Conservation (phyloP, 2,329 filamentous ascomycete species). For the Fonsecaea erecta region DNA sequence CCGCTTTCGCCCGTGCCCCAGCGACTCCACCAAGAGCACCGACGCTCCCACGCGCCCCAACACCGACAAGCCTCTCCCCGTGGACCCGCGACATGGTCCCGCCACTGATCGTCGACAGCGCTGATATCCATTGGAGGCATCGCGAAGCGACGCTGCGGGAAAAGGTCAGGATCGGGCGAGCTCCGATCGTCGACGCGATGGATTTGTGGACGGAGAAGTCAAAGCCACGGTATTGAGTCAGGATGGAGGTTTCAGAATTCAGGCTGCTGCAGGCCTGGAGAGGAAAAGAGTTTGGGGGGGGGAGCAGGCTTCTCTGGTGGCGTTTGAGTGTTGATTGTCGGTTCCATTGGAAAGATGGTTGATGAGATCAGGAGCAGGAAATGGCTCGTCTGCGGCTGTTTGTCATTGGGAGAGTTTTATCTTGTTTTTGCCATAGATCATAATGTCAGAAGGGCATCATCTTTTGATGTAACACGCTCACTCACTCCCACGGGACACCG, state of each 20-base stretch:
- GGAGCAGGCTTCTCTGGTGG: no score
- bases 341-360: not conserved
- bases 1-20: not conserved
- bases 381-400: not conserved
- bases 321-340: not conserved
- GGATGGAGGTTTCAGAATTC: not conserved
- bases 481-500: conserved; percentile 3
- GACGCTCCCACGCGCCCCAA: not conserved
- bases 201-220: not conserved
- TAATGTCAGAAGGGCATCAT: not conserved
- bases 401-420: not conserved
- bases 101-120: not conserved
- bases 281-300: not conserved
- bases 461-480: not conserved
- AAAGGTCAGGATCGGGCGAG: not conserved
- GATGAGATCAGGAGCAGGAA: not conserved
- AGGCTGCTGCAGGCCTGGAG: not conserved
- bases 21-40: not conserved
- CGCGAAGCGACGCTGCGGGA: not conserved
- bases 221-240: not conserved
- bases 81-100: not conserved
- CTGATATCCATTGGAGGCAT: not conserved
- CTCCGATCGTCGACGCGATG: not conserved
- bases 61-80: not conserved
- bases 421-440: not conserved